Conservation (phyloP, 2,329 filamentous ascomycete genomes). For the Fusarium miscanthi region DNA sequence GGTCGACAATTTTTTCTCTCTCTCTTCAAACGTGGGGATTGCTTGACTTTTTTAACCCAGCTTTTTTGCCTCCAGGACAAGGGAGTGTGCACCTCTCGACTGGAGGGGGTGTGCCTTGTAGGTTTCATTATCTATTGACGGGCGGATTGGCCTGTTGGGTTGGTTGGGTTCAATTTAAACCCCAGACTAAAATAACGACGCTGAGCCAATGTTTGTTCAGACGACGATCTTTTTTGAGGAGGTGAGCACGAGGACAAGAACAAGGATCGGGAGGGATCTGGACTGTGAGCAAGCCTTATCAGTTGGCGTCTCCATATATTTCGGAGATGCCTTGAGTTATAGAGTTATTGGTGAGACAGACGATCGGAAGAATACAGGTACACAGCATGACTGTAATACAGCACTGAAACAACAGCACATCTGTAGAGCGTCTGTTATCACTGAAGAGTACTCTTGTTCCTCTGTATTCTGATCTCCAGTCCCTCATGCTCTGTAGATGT, state of each 20-base stretch:
- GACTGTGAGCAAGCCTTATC: slow-evolving; percentile 9
- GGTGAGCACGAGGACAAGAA: slow-evolving; percentile 5
- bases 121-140: background rate
- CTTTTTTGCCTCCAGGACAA: slow-evolving; percentile 3
- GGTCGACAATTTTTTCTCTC: slow-evolving; percentile 2
- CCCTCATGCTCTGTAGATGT: background rate
- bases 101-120: background rate
- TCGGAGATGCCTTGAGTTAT: slow-evolving; percentile 5
- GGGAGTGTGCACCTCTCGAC: background rate
- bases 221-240: slow-evolving; percentile 3
- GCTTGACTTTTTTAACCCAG: slow-evolving; percentile 27
- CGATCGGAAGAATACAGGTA: background rate
- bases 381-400: background rate
- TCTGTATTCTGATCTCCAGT: background rate
- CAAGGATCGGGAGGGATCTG: background rate
- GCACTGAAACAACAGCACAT: background rate
- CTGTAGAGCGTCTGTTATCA: background rate
- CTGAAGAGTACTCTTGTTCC: fast-evolving
- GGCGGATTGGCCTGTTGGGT: background rate
- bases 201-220: background rate
- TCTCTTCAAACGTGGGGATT: slow-evolving; percentile 16
- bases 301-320: slow-evolving; percentile 15
- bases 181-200: background rate
- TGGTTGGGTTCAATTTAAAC: background rate
- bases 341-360: too few relatives aligned